These are phyloP conservation scores for Calcarisporium arbuscula DNA, from an alignment of 2,329 filamentous ascomycete genomes.

Conservation along the genomic window DNA sequence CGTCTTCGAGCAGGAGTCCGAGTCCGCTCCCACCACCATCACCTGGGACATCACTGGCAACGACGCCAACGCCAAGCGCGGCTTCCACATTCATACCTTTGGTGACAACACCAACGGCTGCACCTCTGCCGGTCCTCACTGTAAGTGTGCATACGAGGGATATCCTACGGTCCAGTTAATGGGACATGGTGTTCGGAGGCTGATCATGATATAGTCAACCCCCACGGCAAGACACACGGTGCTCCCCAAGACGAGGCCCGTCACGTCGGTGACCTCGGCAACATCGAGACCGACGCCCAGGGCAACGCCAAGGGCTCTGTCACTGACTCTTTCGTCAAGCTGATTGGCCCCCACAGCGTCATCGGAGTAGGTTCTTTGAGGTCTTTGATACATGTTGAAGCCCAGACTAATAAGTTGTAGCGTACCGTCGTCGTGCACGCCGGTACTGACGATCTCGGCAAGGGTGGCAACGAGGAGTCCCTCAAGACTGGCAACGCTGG, in stretches of 20 bases:
- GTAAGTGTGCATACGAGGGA: slow-evolving; percentile 53
- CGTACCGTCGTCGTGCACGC: slow-evolving; percentile 92
- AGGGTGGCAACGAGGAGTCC: slow-evolving; percentile 86
- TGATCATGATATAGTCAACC: slow-evolving; percentile 66
- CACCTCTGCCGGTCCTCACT: slow-evolving; percentile 96
- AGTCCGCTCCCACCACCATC: slow-evolving; percentile 77
- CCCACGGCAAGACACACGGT: slow-evolving; percentile 85
- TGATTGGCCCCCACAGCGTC: slow-evolving; percentile 92
- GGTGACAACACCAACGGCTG: slow-evolving; percentile 99
- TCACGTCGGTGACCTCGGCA: slow-evolving; percentile 96
- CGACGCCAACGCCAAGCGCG: slow-evolving; percentile 92
- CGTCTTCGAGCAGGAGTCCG: slow-evolving; percentile 86
- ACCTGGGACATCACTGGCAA: slow-evolving; percentile 89
- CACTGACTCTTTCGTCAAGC: slow-evolving; percentile 79
- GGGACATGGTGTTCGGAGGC: background rate
- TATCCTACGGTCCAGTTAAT: too few relatives aligned
- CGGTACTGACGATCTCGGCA: slow-evolving; percentile 94
- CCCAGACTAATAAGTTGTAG: slow-evolving; percentile 35
- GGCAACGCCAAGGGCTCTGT: slow-evolving; percentile 81
- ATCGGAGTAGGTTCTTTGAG: slow-evolving; percentile 63
- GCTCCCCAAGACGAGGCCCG: slow-evolving; percentile 75
- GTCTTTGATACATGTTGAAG: background rate
- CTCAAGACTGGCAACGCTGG: slow-evolving; percentile 99
- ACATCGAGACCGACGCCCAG: slow-evolving; percentile 91
- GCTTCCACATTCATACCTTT: slow-evolving; percentile 98